Evolutionary conservation across 2,329 filamentous ascomycete genomes (phyloP).

Genomic region (Aspergillus puulaauensis): DNA sequence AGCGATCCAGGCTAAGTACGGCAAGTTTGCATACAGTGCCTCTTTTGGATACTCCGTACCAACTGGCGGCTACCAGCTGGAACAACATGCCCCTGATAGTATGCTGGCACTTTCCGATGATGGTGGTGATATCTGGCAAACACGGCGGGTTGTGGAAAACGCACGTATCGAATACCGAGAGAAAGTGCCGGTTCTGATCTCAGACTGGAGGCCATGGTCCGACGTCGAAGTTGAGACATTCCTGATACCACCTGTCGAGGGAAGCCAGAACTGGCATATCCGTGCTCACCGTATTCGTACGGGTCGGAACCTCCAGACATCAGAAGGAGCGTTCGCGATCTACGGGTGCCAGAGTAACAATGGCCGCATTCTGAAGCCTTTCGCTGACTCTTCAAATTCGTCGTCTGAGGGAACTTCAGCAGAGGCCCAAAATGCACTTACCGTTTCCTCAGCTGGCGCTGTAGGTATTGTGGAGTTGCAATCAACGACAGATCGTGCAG

Average conservation of each 20-base stretch:
- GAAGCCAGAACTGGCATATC: constrained; percentile 41
- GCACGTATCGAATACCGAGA: constrained; percentile 60
- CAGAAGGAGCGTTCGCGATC: constrained; percentile 74
- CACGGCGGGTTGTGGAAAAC: constrained; percentile 66
- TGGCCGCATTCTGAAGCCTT: constrained; percentile 53
- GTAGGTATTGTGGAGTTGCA: constrained; percentile 52
- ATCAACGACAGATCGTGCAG: constrained; percentile 46
- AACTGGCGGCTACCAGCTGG: constrained; percentile 71
- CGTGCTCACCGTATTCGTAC: constrained; percentile 34
- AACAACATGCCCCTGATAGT: constrained; percentile 73
- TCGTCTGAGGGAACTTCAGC: constrained; percentile 45
- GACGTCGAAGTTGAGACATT: constrained; percentile 49
- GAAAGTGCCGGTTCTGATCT: constrained; percentile 61
- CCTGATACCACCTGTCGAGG: constrained; percentile 33
- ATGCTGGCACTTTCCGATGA: constrained; percentile 76
- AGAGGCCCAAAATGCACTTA: constrained; percentile 36
- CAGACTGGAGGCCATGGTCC: constrained; percentile 68
- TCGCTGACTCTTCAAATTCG: constrained; percentile 28
- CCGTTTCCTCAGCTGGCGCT: constrained; percentile 50
- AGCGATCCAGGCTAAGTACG: constrained; percentile 79
- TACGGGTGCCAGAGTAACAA: constrained; percentile 59
- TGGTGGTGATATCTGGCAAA: constrained; percentile 76
- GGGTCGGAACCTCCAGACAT: constrained; percentile 64
- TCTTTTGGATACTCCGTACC: constrained; percentile 76
- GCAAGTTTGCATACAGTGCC: constrained; percentile 73